Evolutionary conservation across 768 basidiomycete species (phyloP).

Genomic region (Boletus eberwhitei): DNA sequence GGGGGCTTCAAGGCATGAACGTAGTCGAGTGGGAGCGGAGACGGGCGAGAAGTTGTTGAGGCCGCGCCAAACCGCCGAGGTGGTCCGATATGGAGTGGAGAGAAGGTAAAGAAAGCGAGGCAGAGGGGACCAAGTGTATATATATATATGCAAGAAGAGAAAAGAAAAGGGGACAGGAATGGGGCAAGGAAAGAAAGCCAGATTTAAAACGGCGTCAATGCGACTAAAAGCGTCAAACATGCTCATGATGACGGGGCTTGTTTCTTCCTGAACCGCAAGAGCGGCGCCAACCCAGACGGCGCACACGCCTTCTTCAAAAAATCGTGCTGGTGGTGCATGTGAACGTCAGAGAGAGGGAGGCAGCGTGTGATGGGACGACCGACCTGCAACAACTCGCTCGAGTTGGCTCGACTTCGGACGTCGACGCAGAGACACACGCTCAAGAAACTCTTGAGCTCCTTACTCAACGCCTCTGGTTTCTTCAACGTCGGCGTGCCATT

Average conservation of each 20-base stretch:
- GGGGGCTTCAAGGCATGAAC: background rate
- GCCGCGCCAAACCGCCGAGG: background rate
- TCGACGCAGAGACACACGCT: slow-evolving; percentile 99
- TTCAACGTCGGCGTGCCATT: slow-evolving; percentile 98
- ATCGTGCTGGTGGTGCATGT: slow-evolving; percentile 69
- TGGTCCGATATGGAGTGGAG: background rate
- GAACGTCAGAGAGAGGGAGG: background rate
- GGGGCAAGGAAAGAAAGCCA: background rate
- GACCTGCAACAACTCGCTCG: slow-evolving; percentile 80
- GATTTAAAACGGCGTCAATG: background rate
- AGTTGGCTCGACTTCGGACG: slow-evolving; percentile 88
- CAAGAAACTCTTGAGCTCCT: slow-evolving; percentile 92
- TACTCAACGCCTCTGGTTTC: slow-evolving; percentile 87
- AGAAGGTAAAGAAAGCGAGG: background rate
- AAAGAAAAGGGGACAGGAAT: background rate
- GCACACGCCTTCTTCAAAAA: slow-evolving; percentile 90
- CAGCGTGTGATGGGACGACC: slow-evolving; percentile 22
- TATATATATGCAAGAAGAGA: slow-evolving; percentile 22
- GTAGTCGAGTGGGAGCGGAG: background rate
- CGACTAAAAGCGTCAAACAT: background rate
- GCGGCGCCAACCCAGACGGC: slow-evolving; percentile 75
- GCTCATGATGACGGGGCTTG: slow-evolving; percentile 38
- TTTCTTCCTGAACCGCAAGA: slow-evolving; percentile 78
- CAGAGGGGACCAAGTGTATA: slow-evolving; percentile 5
- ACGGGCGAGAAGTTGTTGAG: background rate